These are phyloP conservation scores for Penstemon newberryi DNA, from an alignment of 257 asterid species.

Conservation along the genomic window DNA sequence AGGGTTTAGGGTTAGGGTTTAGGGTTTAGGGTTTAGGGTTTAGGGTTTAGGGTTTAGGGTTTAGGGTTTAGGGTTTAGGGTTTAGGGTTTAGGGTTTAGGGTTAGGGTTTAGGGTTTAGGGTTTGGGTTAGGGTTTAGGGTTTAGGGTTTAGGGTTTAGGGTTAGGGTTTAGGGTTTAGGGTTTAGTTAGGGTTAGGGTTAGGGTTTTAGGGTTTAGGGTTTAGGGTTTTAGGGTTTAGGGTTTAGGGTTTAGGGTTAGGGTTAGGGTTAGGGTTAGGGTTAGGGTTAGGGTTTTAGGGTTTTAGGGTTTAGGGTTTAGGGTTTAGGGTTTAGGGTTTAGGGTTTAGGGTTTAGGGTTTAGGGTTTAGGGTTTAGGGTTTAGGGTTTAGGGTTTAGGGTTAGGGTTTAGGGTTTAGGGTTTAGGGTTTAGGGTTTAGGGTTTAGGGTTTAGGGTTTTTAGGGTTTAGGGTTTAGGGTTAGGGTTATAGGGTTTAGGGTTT, in stretches of 20 bases:
- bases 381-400: background rate
- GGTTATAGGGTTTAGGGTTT: too few relatives aligned
- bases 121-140: slow-evolving; percentile 19
- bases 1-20: slow-evolving; percentile 14
- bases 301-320: slow-evolving; percentile 11
- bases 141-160: slow-evolving; percentile 18
- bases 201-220: slow-evolving; percentile 4
- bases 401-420: slow-evolving; percentile 12
- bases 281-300: slow-evolving; percentile 2
- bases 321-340: slow-evolving; percentile 17
- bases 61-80: slow-evolving; percentile 24
- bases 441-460: slow-evolving; percentile 19
- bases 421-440: slow-evolving; percentile 6
- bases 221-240: slow-evolving; percentile 5
- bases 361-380: slow-evolving; percentile 7
- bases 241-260: background rate
- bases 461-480: too few relatives aligned
- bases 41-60: slow-evolving; percentile 24
- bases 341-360: slow-evolving; percentile 13
- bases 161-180: slow-evolving; percentile 25
- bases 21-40: slow-evolving; percentile 16
- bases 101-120: slow-evolving; percentile 26
- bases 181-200: too few relatives aligned
- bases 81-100: slow-evolving; percentile 21
- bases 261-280: slow-evolving; percentile 2